Evolutionary conservation across 2,329 filamentous ascomycete genomes (phyloP).

Genomic region (Talaromyces marneffei): DNA sequence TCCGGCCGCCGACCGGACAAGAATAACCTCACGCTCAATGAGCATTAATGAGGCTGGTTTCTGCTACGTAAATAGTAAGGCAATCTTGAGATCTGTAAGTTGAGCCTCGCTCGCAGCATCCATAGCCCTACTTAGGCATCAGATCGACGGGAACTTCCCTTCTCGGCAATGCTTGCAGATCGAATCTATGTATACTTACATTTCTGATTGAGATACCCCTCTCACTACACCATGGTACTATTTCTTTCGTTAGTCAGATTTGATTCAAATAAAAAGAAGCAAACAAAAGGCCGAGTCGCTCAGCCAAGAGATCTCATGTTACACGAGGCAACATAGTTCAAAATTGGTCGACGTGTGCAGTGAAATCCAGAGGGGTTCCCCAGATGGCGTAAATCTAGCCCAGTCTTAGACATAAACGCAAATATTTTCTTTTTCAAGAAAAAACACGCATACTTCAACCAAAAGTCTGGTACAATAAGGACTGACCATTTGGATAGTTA

Average conservation of each 20-base stretch:
- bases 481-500: not conserved
- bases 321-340: not conserved
- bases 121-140: not conserved
- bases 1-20: not conserved
- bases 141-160: not conserved
- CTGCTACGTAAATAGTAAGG: not conserved
- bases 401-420: not conserved
- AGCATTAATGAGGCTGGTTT: not conserved
- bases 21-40: not conserved
- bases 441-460: not conserved
- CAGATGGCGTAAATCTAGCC: not conserved
- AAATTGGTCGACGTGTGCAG: not conserved
- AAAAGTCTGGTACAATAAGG: not conserved
- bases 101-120: not conserved
- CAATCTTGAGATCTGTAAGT: not conserved
- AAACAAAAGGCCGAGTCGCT: not conserved
- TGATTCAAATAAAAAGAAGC: not conserved
- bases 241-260: not conserved
- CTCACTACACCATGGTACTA: not conserved
- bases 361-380: not conserved
- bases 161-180: not conserved
- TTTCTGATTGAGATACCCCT: not conserved
- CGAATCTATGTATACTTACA: not conserved
- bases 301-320: conserved; percentile 7
- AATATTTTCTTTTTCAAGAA: not conserved